Percentiles rank a stretch among this genome's conserved stretches.
phyloP scores from a whole-genome alignment of 306 rosid species.

The Datisca glomerata region DNA sequence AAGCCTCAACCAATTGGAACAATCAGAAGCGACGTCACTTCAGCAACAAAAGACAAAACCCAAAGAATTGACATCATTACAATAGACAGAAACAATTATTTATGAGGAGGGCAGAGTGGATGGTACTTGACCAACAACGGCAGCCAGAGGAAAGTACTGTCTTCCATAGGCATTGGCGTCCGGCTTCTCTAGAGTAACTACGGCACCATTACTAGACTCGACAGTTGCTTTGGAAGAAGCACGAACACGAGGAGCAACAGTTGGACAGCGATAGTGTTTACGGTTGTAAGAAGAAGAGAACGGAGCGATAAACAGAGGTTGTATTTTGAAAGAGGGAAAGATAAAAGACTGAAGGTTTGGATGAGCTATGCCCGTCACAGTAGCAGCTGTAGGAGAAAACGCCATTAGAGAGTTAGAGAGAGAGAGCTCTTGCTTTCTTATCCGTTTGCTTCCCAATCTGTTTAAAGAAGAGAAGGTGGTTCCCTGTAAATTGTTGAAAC shows the following conservation, averaged over 20 bases:
- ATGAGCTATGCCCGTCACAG: conserved; percentile 7
- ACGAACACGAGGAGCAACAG: conserved; percentile 15
- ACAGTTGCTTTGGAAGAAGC: conserved; percentile 16
- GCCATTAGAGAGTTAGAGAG: conserved; percentile 18
- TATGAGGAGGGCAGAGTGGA: background rate
- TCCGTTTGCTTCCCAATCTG: background rate
- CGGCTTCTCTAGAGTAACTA: conserved; percentile 23
- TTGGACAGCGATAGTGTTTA: conserved; percentile 9
- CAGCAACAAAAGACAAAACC: background rate
- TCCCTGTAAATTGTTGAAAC: too few species aligned
- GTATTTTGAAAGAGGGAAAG: conserved; percentile 13
- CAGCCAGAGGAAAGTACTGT: conserved; percentile 84
- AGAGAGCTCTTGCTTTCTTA: conserved; percentile 4
- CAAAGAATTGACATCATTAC: background rate
- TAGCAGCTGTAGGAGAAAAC: conserved; percentile 10
- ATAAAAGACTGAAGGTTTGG: conserved; percentile 21
- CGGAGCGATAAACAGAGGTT: conserved; percentile 15
- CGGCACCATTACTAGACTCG: conserved; percentile 61
- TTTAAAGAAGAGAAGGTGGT: too few species aligned
- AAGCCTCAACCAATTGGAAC: background rate
- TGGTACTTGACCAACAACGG: conserved; percentile 85
- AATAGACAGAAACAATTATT: conserved; percentile 2
- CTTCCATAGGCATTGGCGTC: conserved; percentile 38
- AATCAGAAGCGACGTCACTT: background rate
- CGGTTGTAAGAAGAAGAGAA: conserved; percentile 9